Evolutionary conservation across 2,329 filamentous ascomycete genomes (phyloP).

Genomic region (Fusarium foetens): DNA sequence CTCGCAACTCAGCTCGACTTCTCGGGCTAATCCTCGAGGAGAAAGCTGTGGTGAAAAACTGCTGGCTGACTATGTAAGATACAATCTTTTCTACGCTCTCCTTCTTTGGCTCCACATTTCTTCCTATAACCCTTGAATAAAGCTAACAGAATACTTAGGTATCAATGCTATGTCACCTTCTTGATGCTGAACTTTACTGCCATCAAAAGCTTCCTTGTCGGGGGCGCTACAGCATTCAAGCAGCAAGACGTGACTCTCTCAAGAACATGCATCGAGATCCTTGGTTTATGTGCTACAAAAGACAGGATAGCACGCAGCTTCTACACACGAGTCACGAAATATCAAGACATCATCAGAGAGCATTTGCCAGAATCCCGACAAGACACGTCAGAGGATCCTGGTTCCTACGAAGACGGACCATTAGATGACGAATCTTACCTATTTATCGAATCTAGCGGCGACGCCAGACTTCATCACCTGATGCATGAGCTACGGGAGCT

Average conservation of each 20-base stretch:
- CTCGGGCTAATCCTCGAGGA: neutral
- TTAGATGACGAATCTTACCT: accelerated
- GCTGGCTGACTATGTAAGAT: neutral
- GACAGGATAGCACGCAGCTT: neutral
- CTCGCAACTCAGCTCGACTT: neutral
- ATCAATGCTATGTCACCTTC: neutral
- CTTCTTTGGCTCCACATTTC: neutral
- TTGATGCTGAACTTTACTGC: neutral
- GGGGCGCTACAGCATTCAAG: accelerated
- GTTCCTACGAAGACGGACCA: accelerated
- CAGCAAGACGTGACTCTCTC: neutral
- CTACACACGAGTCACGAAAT: accelerated
- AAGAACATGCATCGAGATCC: neutral
- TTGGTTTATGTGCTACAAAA: neutral
- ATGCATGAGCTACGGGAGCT: neutral
- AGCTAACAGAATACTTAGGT: neutral
- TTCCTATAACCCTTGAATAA: neutral
- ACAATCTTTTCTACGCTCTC: neutral
- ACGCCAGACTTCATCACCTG: neutral
- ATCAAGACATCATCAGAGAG: accelerated
- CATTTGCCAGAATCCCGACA: accelerated
- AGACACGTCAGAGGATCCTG: accelerated
- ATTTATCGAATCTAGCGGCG: accelerated
- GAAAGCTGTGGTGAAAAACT: neutral
- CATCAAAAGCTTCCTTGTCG: neutral